A percentile compares a stretch with the other conserved stretches of the same genome.
Evolutionary conservation across 805 yeast species (phyloP).

Genomic region (Starmerella etchellsii): DNA sequence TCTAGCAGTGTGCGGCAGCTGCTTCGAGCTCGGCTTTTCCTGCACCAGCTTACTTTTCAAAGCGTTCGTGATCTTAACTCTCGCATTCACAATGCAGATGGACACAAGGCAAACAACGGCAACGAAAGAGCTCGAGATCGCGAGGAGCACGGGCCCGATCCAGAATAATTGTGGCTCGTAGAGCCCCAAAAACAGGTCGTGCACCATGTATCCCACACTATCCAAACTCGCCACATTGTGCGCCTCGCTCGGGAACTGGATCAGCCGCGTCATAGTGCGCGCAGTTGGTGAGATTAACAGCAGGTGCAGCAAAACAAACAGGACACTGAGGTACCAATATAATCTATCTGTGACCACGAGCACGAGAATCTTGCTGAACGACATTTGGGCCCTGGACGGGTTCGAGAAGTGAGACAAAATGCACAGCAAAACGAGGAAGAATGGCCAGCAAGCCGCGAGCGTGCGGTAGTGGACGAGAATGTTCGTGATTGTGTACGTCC

Average conservation of each 20-base stretch:
- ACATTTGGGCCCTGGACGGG: background rate
- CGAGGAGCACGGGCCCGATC: conserved; percentile 12
- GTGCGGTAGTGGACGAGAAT: conserved; percentile 68
- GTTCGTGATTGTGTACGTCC: conserved; percentile 48
- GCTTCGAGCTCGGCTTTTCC: background rate
- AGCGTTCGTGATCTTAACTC: background rate
- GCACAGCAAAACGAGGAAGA: conserved; percentile 31
- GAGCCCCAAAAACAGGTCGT: conserved; percentile 19
- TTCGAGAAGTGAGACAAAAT: background rate
- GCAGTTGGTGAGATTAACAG: conserved; percentile 21
- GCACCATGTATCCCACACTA: conserved; percentile 13
- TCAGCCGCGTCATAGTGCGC: conserved; percentile 14
- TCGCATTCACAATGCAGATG: background rate
- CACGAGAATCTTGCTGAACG: background rate
- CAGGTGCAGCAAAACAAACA: conserved; percentile 23
- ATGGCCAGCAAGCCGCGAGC: conserved; percentile 40
- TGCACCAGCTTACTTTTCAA: background rate
- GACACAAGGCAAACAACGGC: conserved; percentile 6
- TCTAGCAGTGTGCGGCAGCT: no score
- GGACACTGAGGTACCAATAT: conserved; percentile 12
- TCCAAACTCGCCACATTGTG: conserved; percentile 19
- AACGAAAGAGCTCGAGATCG: conserved; percentile 13
- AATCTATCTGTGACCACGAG: background rate
- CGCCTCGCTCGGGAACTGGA: conserved; percentile 24
- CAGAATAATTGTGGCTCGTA: conserved; percentile 18